These are phyloP conservation scores for Taphrina confusa DNA, from an alignment of 1,139 yeast genomes.

Conservation along the genomic window DNA sequence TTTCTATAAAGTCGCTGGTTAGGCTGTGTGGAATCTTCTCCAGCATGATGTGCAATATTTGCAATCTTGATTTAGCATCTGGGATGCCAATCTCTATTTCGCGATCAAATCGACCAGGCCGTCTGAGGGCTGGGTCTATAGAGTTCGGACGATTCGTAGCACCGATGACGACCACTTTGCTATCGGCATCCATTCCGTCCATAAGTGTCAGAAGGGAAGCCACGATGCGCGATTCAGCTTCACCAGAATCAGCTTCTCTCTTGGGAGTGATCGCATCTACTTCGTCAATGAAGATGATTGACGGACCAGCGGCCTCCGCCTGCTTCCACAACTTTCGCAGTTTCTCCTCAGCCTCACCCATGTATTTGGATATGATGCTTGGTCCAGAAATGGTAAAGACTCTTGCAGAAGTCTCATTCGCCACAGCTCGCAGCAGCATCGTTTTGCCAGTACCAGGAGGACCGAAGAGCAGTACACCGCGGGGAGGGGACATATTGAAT, in stretches of 20 bases:
- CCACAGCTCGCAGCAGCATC: constrained; percentile 79
- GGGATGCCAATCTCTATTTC: constrained; percentile 98
- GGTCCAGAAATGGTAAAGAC: constrained; percentile 86
- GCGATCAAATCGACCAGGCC: constrained; percentile 93
- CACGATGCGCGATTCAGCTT: constrained; percentile 83
- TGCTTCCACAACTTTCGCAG: constrained; percentile 79
- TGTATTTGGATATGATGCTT: constrained; percentile 82
- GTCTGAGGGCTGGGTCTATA: constrained; percentile 80
- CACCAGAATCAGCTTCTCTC: constrained; percentile 83
- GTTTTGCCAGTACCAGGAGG: constrained; percentile 99
- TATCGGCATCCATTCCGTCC: constrained; percentile 72
- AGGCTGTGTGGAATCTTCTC: constrained; percentile 65
- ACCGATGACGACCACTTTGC: constrained; percentile 71
- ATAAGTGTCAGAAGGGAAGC: constrained; percentile 83
- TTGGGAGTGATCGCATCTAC: constrained; percentile 87
- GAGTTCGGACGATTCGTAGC: constrained; percentile 81
- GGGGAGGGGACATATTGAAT: constrained; percentile 87
- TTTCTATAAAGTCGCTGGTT: constrained; percentile 55
- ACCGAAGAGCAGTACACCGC: constrained; percentile 88
- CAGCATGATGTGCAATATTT: constrained; percentile 69
- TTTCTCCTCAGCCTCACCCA: constrained; percentile 90
- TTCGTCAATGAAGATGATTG: constrained; percentile 86
- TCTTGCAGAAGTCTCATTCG: constrained; percentile 70
- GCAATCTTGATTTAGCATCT: constrained; percentile 90
- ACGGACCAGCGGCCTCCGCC: constrained; percentile 80